Conservation (phyloP, 1,284 basidiomycete genomes). For the Veloporphyrellus conicus region DNA sequence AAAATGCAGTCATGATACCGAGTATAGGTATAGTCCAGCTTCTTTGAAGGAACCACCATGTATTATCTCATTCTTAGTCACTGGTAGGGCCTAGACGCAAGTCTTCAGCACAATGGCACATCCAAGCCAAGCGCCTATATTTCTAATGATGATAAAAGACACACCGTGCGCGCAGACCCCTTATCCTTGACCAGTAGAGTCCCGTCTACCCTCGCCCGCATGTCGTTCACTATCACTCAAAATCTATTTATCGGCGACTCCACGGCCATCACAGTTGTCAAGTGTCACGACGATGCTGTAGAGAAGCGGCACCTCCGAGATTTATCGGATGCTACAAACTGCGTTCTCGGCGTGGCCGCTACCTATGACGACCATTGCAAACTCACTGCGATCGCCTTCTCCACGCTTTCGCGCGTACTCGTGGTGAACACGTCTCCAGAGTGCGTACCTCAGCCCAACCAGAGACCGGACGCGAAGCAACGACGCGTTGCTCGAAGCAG, state of each 20-base stretch:
- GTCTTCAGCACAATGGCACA: too few species aligned
- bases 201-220: conserved; percentile 1
- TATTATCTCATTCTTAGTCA: too few species aligned
- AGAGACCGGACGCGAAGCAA: conserved; percentile 2
- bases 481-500: conserved; percentile 24
- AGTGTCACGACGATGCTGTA: conserved; percentile 24
- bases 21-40: too few species aligned
- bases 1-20: too few species aligned
- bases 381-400: conserved; percentile 37
- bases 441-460: conserved; percentile 5
- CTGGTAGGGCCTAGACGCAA: too few species aligned
- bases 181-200: too few species aligned
- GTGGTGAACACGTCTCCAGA: conserved; percentile 29
- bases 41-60: too few species aligned
- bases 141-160: too few species aligned
- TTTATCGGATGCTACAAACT: conserved; percentile 25
- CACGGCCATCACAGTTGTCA: conserved; percentile 22
- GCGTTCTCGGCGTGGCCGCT: conserved; percentile 38
- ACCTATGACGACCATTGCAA: conserved; percentile 34
- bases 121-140: too few species aligned
- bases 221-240: conserved; percentile 26
- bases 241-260: conserved; percentile 27
- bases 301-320: conserved; percentile 15
- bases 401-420: conserved; percentile 33
- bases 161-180: too few species aligned